Base-by-base conservation (phyloP, 176 grass and related monocot genomes). In the Eragrostis nindensis region DNA sequence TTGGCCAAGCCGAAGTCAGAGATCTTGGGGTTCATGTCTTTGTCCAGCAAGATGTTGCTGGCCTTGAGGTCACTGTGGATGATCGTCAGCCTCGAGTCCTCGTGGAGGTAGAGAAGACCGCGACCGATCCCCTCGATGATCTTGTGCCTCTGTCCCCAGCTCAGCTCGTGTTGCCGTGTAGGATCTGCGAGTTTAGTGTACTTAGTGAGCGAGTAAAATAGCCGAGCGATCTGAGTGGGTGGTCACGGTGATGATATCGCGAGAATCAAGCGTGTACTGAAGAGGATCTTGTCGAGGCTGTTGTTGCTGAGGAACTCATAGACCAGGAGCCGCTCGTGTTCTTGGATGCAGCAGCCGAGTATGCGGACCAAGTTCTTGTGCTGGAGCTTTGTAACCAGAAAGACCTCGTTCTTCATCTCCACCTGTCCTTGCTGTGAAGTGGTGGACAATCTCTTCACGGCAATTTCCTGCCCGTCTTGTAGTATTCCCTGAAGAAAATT, bases 51-150 rank as follows among this genome's bases (percentile, higher is more conserved):
- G 47, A 90, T 82, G 68, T 90, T 93, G 59, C 87, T 84, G 0
- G 76, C 47, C 80, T 88, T 92, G 26, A 92, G 82, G 46, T 92
- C 86, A 0, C 90, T 86, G 43, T 88, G 90, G 66, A 92, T 73
- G 25, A 92, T 86, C 14, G 30, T 79, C 41, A 92, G 60, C 36
- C 90, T 85, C 1, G 88, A 94, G 55, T 91, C 88, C 60, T 88
- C 88, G 6, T 94, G 91, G 46, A 94, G 91, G 41, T 94, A 91
- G 8, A 94, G 73, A 30, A 94, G 82, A 19, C 91, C 88, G 9
- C 87, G 77, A 0, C 30, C 62, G 27, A 87, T 82, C 16, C 91
- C 88, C 81, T 87, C 77, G 43, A 90, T 90, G 30, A 93, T 93
- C 60, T 46, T 90, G 77, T 27, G 67, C 11, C 91, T 79, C 18